phyloP scores from a whole-genome alignment of 176 grass and related monocot species.

The Triticum timopheevii region DNA sequence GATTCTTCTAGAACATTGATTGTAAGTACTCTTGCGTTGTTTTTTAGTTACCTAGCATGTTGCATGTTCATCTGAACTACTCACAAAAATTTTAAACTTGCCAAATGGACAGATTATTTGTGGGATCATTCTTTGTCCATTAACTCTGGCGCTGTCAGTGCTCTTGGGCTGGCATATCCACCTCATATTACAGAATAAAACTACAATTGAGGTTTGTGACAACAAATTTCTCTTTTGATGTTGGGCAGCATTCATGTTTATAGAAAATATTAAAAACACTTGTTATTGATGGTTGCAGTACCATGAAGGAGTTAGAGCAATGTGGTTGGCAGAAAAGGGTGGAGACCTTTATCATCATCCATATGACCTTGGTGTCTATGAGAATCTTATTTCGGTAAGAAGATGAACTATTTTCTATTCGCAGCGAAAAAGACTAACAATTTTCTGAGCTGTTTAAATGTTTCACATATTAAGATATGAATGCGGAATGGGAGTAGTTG shows the following conservation, averaged over 20 bases:
- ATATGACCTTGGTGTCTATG: slow-evolving; percentile 83
- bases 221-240: slow-evolving; percentile 3
- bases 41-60: slow-evolving; percentile 15
- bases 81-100: neutral
- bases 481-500: neutral
- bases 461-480: neutral
- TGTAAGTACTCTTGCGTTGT: slow-evolving; percentile 51
- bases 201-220: slow-evolving; percentile 84
- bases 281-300: slow-evolving; percentile 60
- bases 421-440: neutral
- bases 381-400: slow-evolving; percentile 88
- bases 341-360: slow-evolving; percentile 85
- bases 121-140: slow-evolving; percentile 70
- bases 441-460: slow-evolving; percentile 12
- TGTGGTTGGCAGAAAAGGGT: slow-evolving; percentile 94
- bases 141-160: slow-evolving; percentile 68
- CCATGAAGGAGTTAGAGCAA: slow-evolving; percentile 93
- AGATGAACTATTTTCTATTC: neutral
- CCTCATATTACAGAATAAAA: slow-evolving; percentile 95
- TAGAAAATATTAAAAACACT: slow-evolving; percentile 17
- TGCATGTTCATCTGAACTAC: slow-evolving; percentile 17
- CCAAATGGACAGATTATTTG: slow-evolving; percentile 70
- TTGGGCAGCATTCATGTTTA: slow-evolving; percentile 1
- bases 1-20: slow-evolving; percentile 78
- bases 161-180: slow-evolving; percentile 91